These are phyloP conservation scores for Leccinum subgranulosum DNA, from an alignment of 768 basidiomycete genomes.

Conservation along the genomic window DNA sequence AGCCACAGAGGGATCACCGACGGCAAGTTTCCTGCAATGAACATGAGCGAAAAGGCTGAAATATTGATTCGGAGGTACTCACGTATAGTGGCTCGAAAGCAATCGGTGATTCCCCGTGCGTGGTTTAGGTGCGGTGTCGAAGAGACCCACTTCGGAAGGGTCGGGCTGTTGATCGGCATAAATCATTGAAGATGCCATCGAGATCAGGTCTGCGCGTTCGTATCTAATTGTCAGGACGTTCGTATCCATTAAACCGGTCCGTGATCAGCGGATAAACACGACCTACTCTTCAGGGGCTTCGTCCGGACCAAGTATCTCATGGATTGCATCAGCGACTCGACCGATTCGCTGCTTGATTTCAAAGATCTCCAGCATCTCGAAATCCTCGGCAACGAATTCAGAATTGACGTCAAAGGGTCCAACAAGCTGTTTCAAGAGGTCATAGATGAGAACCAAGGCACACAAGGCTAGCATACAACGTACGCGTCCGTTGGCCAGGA, in stretches of 20 bases:
- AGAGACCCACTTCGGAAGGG: constrained; percentile 67
- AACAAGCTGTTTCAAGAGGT: constrained; percentile 52
- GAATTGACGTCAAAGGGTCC: constrained; percentile 57
- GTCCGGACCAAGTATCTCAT: constrained; percentile 44
- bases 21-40: constrained; percentile 54
- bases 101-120: constrained; percentile 59
- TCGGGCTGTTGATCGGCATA: constrained; percentile 70
- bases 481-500: constrained; percentile 85
- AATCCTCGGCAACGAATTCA: constrained; percentile 69
- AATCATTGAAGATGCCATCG: constrained; percentile 68
- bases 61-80: constrained; percentile 23
- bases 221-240: constrained; percentile 36
- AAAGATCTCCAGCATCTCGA: constrained; percentile 64
- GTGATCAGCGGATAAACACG: not conserved
- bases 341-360: constrained; percentile 70
- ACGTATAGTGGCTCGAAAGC: constrained; percentile 66
- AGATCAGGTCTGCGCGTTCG: constrained; percentile 55
- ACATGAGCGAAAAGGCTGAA: not conserved
- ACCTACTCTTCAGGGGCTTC: constrained; percentile 43
- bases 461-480: constrained; percentile 24
- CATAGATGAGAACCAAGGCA: constrained; percentile 1
- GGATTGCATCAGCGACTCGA: constrained; percentile 65
- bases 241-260: not conserved
- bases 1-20: constrained; percentile 67
- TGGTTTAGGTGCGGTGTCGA: constrained; percentile 60